Evolutionary conservation across 1,284 basidiomycete species (phyloP).

Genomic region (Lignosus rhinocerotis): DNA sequence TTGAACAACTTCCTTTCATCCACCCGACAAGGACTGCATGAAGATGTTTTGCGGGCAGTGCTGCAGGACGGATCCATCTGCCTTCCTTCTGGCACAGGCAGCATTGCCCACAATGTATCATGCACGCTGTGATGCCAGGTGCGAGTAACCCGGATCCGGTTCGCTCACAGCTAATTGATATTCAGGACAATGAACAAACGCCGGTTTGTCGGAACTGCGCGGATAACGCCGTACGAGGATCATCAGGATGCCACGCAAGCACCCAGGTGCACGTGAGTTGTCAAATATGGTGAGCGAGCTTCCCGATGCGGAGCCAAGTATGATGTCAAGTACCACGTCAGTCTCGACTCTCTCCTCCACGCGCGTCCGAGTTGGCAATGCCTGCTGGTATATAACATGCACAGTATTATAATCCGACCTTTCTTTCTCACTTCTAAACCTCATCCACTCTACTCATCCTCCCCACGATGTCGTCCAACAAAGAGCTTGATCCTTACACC

Average conservation of each 20-base stretch:
- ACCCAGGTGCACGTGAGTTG: too few species aligned
- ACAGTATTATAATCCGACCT: neutral
- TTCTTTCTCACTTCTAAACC: neutral
- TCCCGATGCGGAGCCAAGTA: slow-evolving; percentile 7
- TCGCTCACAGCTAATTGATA: too few species aligned
- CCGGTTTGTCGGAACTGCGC: too few species aligned
- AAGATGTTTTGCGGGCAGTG: neutral
- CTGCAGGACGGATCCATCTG: neutral
- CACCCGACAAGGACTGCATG: neutral
- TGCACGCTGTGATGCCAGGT: neutral
- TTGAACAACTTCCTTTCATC: neutral
- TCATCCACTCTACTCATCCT: neutral
- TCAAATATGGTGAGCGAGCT: neutral
- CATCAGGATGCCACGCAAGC: too few species aligned
- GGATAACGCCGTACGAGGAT: too few species aligned
- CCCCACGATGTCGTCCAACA: slow-evolving; percentile 29
- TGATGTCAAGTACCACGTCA: slow-evolving; percentile 24
- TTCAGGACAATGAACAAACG: too few species aligned
- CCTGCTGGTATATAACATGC: neutral
- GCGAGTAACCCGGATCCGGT: too few species aligned
- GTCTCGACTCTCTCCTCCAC: slow-evolving; percentile 3
- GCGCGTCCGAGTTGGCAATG: neutral
- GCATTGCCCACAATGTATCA: neutral
- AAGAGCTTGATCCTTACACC: slow-evolving; percentile 66
- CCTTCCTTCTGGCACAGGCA: neutral